These are phyloP conservation scores for Phaseolus coccineus DNA, from an alignment of 331 rosid species.

Conservation along the genomic window DNA sequence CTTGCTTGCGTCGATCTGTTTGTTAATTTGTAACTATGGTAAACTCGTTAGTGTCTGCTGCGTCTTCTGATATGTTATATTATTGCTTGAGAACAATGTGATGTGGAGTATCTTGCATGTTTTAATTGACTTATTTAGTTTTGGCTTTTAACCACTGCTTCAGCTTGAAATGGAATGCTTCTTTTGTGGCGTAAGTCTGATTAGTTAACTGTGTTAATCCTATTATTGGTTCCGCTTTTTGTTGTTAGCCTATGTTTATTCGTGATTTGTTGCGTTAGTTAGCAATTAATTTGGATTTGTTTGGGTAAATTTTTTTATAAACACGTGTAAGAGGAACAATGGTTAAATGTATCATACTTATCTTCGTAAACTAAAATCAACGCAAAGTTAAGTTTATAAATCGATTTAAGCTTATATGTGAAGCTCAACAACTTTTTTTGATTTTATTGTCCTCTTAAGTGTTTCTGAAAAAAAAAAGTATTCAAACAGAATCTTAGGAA, in stretches of 20 bases:
- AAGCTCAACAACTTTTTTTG: neutral
- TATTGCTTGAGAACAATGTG: neutral
- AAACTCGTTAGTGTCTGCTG: neutral
- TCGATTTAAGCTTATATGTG: neutral
- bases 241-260: neutral
- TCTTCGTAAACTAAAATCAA: neutral
- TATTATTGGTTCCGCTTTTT: neutral
- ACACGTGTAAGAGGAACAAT: neutral
- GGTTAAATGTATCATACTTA: neutral
- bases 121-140: neutral
- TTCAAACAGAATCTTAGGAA: neutral
- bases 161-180: slow-evolving; percentile 22
- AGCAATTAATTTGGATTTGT: neutral
- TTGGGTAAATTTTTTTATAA: neutral
- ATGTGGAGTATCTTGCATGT: neutral
- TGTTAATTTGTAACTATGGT: slow-evolving; percentile 1
- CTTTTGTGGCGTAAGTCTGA: neutral
- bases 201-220: neutral
- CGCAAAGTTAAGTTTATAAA: neutral
- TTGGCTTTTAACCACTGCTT: neutral
- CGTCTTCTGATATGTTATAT: neutral
- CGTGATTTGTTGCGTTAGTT: slow-evolving; percentile 7
- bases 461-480: neutral
- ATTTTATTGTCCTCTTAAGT: neutral
- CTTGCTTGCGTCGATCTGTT: slow-evolving; percentile 38